phyloP scores from a whole-genome alignment of 257 asterid species.

The Ehretia macrophylla region DNA sequence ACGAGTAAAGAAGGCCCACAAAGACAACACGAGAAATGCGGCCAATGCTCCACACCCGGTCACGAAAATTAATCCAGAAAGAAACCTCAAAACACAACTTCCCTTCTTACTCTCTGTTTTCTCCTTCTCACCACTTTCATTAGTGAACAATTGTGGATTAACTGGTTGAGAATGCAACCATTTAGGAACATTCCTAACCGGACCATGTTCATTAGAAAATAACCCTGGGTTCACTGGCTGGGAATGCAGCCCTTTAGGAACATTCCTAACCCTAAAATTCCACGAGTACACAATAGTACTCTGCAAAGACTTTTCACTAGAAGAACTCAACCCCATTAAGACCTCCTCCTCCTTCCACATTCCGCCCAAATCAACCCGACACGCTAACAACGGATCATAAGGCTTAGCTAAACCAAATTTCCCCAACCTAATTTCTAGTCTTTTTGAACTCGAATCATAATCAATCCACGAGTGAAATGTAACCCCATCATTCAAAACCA shows the following conservation, averaged over 20 bases:
- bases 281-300: slow-evolving; percentile 59
- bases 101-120: slow-evolving; percentile 25
- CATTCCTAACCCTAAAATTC: slow-evolving; percentile 50
- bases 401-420: slow-evolving; percentile 48
- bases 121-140: slow-evolving; percentile 25
- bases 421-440: slow-evolving; percentile 60
- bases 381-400: slow-evolving; percentile 51
- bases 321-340: slow-evolving; percentile 63
- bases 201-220: slow-evolving; percentile 18
- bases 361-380: slow-evolving; percentile 54
- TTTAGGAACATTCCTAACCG: slow-evolving; percentile 45
- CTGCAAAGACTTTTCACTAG: slow-evolving; percentile 52
- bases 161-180: slow-evolving; percentile 74
- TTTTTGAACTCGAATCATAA: slow-evolving; percentile 73
- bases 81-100: slow-evolving; percentile 46
- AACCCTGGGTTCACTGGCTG: slow-evolving; percentile 51
- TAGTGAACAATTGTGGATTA: slow-evolving; percentile 38
- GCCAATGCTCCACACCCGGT: slow-evolving; percentile 57
- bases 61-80: slow-evolving; percentile 54
- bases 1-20: slow-evolving; percentile 46
- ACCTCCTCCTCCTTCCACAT: slow-evolving; percentile 64
- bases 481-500: slow-evolving; percentile 60
- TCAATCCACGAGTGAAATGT: slow-evolving; percentile 75
- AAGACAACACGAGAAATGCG: slow-evolving; percentile 43
- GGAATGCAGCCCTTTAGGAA: slow-evolving; percentile 70